Evolutionary conservation across 257 asterid genomes (phyloP).

Genomic region (Plantago major): DNA sequence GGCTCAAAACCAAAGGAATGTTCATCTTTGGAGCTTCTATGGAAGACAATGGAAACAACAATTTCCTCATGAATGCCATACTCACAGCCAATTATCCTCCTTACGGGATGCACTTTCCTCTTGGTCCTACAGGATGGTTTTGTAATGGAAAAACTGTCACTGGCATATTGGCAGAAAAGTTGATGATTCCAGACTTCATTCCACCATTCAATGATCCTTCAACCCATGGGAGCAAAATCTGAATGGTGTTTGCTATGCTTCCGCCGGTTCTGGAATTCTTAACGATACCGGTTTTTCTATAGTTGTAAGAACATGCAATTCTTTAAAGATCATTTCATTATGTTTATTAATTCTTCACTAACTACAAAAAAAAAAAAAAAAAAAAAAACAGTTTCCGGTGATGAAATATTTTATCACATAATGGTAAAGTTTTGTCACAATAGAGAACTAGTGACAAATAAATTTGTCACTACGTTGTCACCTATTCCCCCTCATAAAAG

Average conservation of each 20-base stretch:
- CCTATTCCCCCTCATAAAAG: no score
- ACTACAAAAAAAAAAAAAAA: no score
- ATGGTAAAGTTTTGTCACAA: no score
- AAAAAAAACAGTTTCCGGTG: no score
- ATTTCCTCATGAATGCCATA: conserved; percentile 37
- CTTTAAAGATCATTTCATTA: no score
- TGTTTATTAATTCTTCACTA: no score
- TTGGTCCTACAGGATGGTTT: conserved; percentile 64
- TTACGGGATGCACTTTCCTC: conserved; percentile 61
- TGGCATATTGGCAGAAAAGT: conserved; percentile 50
- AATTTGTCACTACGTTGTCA: no score
- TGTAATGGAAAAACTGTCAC: conserved; percentile 60
- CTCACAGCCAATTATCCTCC: conserved; percentile 64
- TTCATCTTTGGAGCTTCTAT: conserved; percentile 21
- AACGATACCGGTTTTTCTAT: conserved; percentile 47
- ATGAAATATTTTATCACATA: no score
- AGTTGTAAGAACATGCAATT: conserved; percentile 51
- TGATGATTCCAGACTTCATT: conserved; percentile 34
- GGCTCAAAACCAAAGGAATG: no score
- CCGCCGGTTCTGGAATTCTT: conserved; percentile 77
- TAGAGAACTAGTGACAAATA: no score
- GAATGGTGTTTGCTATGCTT: conserved; percentile 65
- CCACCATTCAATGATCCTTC: conserved; percentile 65
- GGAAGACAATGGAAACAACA: conserved; percentile 91
- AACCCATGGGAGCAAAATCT: conserved; percentile 46